Percentiles rank a stretch among this genome's conserved stretches.
Evolutionary conservation across 192 early-diverging fungal genomes (phyloP).

Genomic region (Coemansia sp.): DNA sequence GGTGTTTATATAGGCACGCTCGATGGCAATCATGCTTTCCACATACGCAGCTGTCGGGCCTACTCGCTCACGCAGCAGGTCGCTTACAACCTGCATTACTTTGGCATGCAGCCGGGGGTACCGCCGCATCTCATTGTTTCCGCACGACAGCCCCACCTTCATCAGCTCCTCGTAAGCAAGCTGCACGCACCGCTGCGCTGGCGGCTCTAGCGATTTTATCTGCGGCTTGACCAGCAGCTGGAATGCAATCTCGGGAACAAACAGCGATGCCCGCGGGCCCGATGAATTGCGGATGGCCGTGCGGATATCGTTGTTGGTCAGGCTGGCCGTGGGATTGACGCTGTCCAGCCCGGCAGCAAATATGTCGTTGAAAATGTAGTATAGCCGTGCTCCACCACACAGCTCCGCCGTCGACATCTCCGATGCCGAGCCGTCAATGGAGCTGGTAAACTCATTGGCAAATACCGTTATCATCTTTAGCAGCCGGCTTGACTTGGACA

Average conservation of each 20-base stretch:
- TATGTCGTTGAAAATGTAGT: conserved; percentile 79
- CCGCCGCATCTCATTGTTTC: conserved; percentile 72
- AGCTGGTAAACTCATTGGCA: conserved; percentile 71
- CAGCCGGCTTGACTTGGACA: conserved; percentile 54
- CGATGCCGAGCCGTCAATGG: conserved; percentile 70
- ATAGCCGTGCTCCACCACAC: conserved; percentile 78
- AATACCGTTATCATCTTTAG: conserved; percentile 72
- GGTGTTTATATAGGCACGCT: conserved; percentile 82
- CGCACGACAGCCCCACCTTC: conserved; percentile 75
- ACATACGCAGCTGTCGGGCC: conserved; percentile 72
- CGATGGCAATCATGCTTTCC: conserved; percentile 76
- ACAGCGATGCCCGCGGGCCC: conserved; percentile 73
- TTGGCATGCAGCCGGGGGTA: conserved; percentile 73
- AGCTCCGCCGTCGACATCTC: conserved; percentile 76
- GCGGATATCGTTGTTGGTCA: conserved; percentile 72
- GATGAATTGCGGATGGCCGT: conserved; percentile 82
- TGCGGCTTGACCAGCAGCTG: conserved; percentile 80
- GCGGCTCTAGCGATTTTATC: conserved; percentile 70
- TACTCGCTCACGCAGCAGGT: conserved; percentile 70
- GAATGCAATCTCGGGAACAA: conserved; percentile 84
- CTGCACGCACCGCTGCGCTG: conserved; percentile 77
- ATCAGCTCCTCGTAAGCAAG: conserved; percentile 79
- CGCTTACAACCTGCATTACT: conserved; percentile 73
- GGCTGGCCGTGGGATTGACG: conserved; percentile 67
- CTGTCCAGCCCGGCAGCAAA: conserved; percentile 72